Percentiles rank a stretch among this genome's conserved stretches.
Conservation (phyloP, 1,139 yeast species). For the Oligophagozyma castellii region DNA sequence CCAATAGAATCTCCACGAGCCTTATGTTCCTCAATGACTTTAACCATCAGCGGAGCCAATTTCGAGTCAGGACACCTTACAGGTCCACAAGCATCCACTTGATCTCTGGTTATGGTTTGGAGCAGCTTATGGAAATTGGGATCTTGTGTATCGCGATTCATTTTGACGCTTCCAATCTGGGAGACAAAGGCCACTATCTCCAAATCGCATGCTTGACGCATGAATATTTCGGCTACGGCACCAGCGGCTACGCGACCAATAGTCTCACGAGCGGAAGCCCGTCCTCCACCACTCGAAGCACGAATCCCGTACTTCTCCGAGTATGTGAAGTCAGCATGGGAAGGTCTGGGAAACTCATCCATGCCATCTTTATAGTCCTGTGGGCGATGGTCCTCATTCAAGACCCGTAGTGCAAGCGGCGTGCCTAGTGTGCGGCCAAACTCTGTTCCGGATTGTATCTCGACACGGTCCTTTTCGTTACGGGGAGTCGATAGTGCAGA, state of each 20-base stretch:
- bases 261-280: slow-evolving; percentile 94
- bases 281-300: slow-evolving; percentile 94
- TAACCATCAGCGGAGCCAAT: slow-evolving; percentile 68
- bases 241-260: slow-evolving; percentile 99
- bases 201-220: slow-evolving; percentile 60
- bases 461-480: slow-evolving; percentile 85
- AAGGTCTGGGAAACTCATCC: slow-evolving; percentile 91
- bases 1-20: slow-evolving; percentile 90
- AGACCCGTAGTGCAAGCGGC: slow-evolving; percentile 87
- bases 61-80: slow-evolving; percentile 81
- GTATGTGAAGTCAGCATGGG: slow-evolving; percentile 95
- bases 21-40: slow-evolving; percentile 74
- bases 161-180: slow-evolving; percentile 67
- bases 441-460: slow-evolving; percentile 91
- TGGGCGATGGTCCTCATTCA: slow-evolving; percentile 93
- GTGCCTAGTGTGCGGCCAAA: slow-evolving; percentile 84
- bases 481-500: slow-evolving; percentile 86
- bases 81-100: slow-evolving; percentile 79
- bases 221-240: slow-evolving; percentile 89
- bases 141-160: slow-evolving; percentile 59
- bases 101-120: slow-evolving; percentile 69
- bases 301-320: slow-evolving; percentile 80
- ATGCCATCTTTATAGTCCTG: slow-evolving; percentile 91
- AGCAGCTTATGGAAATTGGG: slow-evolving; percentile 52
- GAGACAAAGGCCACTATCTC: slow-evolving; percentile 96